A percentile compares a stretch with the other conserved stretches of the same genome.
Evolutionary conservation across 768 basidiomycete genomes (phyloP).

Genomic region (Collybia mongolica): DNA sequence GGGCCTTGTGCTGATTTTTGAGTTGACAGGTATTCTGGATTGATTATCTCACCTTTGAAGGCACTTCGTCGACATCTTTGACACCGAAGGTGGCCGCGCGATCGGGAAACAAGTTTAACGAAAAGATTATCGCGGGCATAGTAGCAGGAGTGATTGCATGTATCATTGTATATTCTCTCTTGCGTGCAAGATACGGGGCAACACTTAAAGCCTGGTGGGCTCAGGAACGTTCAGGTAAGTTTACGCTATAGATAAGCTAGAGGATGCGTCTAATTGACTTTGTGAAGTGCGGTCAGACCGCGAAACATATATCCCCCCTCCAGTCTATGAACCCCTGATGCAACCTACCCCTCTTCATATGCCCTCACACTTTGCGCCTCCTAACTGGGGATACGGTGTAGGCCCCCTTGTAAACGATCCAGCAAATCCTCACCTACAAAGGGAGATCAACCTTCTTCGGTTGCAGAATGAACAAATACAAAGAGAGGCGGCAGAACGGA

Average conservation of each 20-base stretch:
- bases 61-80: background rate
- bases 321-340: too few relatives aligned
- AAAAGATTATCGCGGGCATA: background rate
- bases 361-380: background rate
- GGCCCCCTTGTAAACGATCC: background rate
- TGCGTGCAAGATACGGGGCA: background rate
- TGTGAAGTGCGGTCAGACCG: too few relatives aligned
- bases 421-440: background rate
- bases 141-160: background rate
- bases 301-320: too few relatives aligned
- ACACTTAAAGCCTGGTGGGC: background rate
- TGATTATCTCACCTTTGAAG: slow-evolving; percentile 4
- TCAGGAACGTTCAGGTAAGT: background rate
- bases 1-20: too few relatives aligned
- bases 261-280: too few relatives aligned
- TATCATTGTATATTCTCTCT: background rate
- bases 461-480: background rate
- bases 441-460: background rate
- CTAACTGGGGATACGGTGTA: background rate
- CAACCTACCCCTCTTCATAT: too few relatives aligned
- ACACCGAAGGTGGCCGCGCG: background rate
- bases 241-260: too few relatives aligned
- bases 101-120: background rate
- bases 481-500: too few relatives aligned
- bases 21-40: background rate